Conservation (phyloP, 768 basidiomycete genomes). For the Leccinum pellstonianum region DNA sequence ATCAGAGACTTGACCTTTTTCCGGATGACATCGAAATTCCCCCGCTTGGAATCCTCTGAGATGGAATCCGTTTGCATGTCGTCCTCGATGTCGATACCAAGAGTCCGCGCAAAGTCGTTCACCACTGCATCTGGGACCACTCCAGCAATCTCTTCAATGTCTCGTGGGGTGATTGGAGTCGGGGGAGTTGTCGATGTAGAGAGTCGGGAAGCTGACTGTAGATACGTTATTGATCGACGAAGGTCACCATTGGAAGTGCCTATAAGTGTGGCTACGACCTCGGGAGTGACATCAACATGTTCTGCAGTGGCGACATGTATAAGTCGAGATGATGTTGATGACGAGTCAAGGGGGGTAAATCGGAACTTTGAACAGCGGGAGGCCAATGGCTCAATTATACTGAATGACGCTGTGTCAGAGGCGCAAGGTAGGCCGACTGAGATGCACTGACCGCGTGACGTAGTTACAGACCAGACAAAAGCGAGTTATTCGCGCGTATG, state of each 20-base stretch:
- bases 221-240: constrained; percentile 94
- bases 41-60: constrained; percentile 22
- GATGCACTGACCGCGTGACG: constrained; percentile 79
- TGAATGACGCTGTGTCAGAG: constrained; percentile 32
- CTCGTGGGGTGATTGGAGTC: constrained; percentile 66
- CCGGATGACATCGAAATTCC: constrained; percentile 61
- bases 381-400: constrained; percentile 97
- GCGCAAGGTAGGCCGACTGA: neutral
- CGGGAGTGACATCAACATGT: constrained; percentile 51
- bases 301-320: constrained; percentile 80
- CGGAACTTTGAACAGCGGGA: constrained; percentile 99
- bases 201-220: constrained; percentile 92
- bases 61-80: constrained; percentile 48
- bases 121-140: constrained; percentile 82
- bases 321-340: constrained; percentile 73
- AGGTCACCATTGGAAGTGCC: constrained; percentile 86
- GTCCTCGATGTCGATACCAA: constrained; percentile 71
- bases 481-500: constrained; percentile 93
- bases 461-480: constrained; percentile 99
- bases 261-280: constrained; percentile 73
- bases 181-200: constrained; percentile 73
- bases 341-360: constrained; percentile 86
- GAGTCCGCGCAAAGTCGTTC: constrained; percentile 58
- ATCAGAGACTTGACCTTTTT: constrained; percentile 72
- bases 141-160: constrained; percentile 96